A percentile compares a stretch with the other conserved stretches of the same genome.
phyloP scores from a whole-genome alignment of 345 rosid genomes.

The Trapa bicornis region DNA sequence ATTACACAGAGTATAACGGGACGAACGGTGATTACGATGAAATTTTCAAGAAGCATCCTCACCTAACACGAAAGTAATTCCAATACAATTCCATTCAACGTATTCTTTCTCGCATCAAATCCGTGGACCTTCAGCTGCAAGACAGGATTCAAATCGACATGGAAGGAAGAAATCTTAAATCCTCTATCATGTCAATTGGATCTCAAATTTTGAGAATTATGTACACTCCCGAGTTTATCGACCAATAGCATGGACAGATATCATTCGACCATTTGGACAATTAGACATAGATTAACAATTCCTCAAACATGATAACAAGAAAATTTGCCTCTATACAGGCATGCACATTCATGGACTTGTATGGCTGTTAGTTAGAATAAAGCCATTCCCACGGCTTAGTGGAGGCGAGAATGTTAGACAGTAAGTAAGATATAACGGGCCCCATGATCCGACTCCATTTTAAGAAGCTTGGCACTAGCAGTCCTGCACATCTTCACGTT shows the following conservation, averaged over 20 bases:
- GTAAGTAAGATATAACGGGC: slow-evolving; percentile 22
- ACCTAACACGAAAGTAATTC: neutral
- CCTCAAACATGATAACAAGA: neutral
- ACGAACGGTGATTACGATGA: neutral
- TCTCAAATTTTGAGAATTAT: neutral
- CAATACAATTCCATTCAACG: neutral
- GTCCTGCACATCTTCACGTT: slow-evolving; percentile 18
- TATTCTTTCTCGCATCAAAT: no score
- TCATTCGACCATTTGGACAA: neutral
- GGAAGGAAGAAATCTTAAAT: neutral
- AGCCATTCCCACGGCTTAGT: slow-evolving; percentile 17
- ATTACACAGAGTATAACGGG: neutral
- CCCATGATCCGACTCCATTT: slow-evolving; percentile 26
- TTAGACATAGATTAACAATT: neutral
- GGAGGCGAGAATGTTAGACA: slow-evolving; percentile 24
- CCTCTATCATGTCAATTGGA: neutral
- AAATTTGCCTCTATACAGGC: neutral
- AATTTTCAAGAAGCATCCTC: neutral
- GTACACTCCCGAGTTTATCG: neutral
- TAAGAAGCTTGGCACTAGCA: slow-evolving; percentile 16
- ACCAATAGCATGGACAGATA: neutral
- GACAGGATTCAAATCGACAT: neutral
- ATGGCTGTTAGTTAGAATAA: no score
- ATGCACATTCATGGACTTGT: neutral
- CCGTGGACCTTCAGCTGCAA: neutral